Evolutionary conservation across 2,329 filamentous ascomycete genomes (phyloP).

Genomic region (Colletotrichum sp.): DNA sequence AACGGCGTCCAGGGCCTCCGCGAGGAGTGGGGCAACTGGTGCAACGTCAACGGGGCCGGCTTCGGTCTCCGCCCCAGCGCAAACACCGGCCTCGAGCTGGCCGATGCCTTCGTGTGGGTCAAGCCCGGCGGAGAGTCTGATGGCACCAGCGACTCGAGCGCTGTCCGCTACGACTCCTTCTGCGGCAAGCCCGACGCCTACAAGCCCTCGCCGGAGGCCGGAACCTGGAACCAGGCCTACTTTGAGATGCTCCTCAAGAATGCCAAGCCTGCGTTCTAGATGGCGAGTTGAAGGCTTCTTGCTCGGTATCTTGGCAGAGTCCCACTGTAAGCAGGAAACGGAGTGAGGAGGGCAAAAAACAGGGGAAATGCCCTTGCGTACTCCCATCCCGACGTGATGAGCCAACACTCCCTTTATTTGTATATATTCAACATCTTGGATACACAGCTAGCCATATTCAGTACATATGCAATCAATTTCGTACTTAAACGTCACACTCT

Average conservation of each 20-base stretch:
- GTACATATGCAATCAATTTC: neutral
- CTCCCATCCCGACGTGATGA: neutral
- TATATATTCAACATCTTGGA: neutral
- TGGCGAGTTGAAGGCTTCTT: too few species aligned
- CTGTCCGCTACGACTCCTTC: slow-evolving; percentile 40
- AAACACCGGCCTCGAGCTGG: slow-evolving; percentile 58
- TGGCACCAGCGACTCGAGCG: slow-evolving; percentile 40
- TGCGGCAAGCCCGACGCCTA: slow-evolving; percentile 46
- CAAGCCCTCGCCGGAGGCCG: slow-evolving; percentile 56
- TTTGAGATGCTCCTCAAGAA: slow-evolving; percentile 29
- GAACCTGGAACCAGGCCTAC: slow-evolving; percentile 44
- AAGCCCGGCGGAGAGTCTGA: slow-evolving; percentile 66
- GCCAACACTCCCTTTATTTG: neutral
- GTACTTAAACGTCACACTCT: neutral
- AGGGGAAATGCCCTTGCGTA: neutral
- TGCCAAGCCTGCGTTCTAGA: slow-evolving; percentile 19
- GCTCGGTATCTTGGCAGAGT: neutral
- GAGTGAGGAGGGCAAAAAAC: neutral
- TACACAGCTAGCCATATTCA: neutral
- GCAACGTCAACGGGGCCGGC: slow-evolving; percentile 65
- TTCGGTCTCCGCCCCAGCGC: slow-evolving; percentile 64
- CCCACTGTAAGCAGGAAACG: neutral
- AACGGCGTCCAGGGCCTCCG: slow-evolving; percentile 47
- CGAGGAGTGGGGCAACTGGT: slow-evolving; percentile 59
- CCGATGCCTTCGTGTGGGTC: slow-evolving; percentile 71